Conservation (phyloP, 148 eudicot genomes). For the Rhododendron molle region DNA sequence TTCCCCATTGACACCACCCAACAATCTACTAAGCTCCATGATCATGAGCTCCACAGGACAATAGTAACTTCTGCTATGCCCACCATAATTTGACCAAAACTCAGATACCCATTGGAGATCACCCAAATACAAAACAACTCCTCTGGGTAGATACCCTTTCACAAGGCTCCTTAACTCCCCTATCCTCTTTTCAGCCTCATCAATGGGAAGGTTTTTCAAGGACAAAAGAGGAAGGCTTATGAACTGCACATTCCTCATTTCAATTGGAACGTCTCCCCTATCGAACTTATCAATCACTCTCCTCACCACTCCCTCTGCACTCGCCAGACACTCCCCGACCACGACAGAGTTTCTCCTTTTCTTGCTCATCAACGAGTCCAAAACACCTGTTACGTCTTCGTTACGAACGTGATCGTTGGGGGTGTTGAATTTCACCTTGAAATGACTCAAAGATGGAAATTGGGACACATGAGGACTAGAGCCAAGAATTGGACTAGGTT, state of each 20-base stretch:
- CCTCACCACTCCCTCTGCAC: constrained; percentile 51
- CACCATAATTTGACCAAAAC: constrained; percentile 66
- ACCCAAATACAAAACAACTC: constrained; percentile 77
- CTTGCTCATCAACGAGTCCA: constrained; percentile 45
- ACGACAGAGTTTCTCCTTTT: constrained; percentile 54
- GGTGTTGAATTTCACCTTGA: constrained; percentile 19
- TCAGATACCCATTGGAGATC: constrained; percentile 83
- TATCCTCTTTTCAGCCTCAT: constrained; percentile 60
- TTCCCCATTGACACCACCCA: constrained; percentile 41
- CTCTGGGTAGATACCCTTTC: constrained; percentile 53
- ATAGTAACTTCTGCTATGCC: constrained; percentile 40
- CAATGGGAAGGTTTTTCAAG: constrained; percentile 43
- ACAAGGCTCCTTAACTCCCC: constrained; percentile 54
- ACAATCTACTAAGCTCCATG: constrained; percentile 61
- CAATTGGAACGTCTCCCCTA: constrained; percentile 55
- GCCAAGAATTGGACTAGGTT: constrained; percentile 15
- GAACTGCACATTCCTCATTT: constrained; percentile 53
- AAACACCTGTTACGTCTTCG: constrained; percentile 48
- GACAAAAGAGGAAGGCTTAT: constrained; percentile 53
- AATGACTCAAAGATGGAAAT: constrained; percentile 15
- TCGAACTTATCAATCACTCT: constrained; percentile 54
- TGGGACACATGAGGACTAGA: constrained; percentile 14
- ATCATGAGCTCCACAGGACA: constrained; percentile 57
- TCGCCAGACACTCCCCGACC: constrained; percentile 45
- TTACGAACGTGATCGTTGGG: constrained; percentile 14